A percentile compares a stretch with the other conserved stretches of the same genome.
phyloP scores from a whole-genome alignment of 306 rosid genomes.

The Psophocarpus tetragonolobus region DNA sequence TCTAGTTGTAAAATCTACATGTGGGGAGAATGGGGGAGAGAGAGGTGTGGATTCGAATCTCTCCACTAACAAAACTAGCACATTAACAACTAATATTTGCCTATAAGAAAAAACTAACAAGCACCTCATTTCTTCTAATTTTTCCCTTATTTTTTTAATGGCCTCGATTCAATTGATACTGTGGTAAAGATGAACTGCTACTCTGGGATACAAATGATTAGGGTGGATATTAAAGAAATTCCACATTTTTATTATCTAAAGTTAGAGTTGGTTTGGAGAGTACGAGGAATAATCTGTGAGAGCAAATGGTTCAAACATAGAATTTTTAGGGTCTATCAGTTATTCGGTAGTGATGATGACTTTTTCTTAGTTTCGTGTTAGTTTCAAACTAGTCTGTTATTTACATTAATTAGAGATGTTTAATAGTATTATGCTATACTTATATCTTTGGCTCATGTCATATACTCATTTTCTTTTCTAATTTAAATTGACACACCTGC shows the following conservation, averaged over 20 bases:
- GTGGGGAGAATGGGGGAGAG: too few relatives aligned
- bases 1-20: too few relatives aligned
- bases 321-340: neutral
- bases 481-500: conserved; percentile 15
- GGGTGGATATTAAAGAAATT: conserved; percentile 15
- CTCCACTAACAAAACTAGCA: too few relatives aligned
- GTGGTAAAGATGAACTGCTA: neutral
- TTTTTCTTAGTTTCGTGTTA: neutral
- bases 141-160: neutral
- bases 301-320: neutral
- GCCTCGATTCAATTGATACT: neutral
- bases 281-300: conserved; percentile 6
- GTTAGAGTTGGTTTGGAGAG: neutral
- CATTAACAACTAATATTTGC: too few relatives aligned
- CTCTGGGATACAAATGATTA: neutral
- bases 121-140: conserved; percentile 1
- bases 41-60: too few relatives aligned
- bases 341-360: neutral
- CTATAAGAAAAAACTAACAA: too few relatives aligned
- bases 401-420: neutral
- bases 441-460: conserved; percentile 2
- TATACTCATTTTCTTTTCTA: conserved; percentile 12
- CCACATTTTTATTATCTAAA: conserved; percentile 13
- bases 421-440: neutral
- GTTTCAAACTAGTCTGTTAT: neutral